Evolutionary conservation across 805 yeast genomes (phyloP).

Genomic region (Candida multigemmis): DNA sequence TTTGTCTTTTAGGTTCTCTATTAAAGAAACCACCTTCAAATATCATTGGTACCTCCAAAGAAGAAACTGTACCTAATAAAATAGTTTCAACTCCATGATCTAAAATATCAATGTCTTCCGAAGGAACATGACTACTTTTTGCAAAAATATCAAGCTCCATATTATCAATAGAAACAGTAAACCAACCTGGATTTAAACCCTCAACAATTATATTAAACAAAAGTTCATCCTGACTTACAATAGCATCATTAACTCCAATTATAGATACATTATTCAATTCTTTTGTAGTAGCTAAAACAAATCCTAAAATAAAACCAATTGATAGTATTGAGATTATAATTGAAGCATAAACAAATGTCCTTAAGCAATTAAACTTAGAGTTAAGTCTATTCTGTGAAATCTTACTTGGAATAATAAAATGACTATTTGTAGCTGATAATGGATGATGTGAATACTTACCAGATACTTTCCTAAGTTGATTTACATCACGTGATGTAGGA

Average conservation of each 20-base stretch:
- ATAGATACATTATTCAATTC: conserved; percentile 66
- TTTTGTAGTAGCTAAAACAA: conserved; percentile 76
- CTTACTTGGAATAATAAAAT: conserved; percentile 21
- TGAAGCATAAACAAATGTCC: conserved; percentile 33
- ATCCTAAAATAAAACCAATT: conserved; percentile 75
- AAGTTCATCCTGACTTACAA: conserved; percentile 78
- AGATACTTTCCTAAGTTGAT: conserved; percentile 7
- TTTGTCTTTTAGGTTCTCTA: conserved; percentile 46
- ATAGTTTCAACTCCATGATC: conserved; percentile 46
- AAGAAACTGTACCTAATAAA: conserved; percentile 58
- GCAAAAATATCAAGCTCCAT: conserved; percentile 84
- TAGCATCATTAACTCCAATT: conserved; percentile 53
- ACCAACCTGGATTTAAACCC: conserved; percentile 83
- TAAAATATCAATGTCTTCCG: conserved; percentile 2
- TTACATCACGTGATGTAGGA: too few relatives aligned
- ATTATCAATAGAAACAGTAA: conserved; percentile 52
- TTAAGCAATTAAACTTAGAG: conserved; percentile 12
- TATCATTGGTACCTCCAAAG: conserved; percentile 61
- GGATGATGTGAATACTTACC: conserved; percentile 9
- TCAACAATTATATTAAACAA: conserved; percentile 70
- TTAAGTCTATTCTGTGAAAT: conserved; percentile 8
- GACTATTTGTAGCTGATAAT: conserved; percentile 12
- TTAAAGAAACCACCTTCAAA: conserved; percentile 76
- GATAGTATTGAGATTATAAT: conserved; percentile 44
- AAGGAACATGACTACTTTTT: conserved; percentile 42